These are phyloP conservation scores for Rhododendron griersonianum DNA, from an alignment of 148 eudicot genomes.

Conservation along the genomic window DNA sequence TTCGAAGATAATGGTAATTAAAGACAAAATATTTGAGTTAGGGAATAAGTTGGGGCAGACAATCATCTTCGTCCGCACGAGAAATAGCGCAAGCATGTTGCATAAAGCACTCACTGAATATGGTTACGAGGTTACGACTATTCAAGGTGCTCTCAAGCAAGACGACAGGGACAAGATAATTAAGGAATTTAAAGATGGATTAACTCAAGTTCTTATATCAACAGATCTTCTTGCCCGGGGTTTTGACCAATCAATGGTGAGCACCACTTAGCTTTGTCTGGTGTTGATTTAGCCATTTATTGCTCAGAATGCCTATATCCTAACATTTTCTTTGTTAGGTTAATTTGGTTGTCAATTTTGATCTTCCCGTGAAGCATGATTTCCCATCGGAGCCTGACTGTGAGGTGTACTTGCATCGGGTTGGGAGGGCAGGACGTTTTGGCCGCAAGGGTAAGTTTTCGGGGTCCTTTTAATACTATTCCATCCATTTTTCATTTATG, in stretches of 20 bases:
- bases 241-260: constrained; percentile 84
- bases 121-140: constrained; percentile 94
- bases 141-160: constrained; percentile 77
- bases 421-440: constrained; percentile 96
- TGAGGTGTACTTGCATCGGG: constrained; percentile 92
- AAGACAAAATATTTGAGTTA: constrained; percentile 72
- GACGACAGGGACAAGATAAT: constrained; percentile 87
- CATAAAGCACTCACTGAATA: constrained; percentile 58
- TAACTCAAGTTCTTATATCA: constrained; percentile 88
- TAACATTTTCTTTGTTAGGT: constrained; percentile 40
- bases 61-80: constrained; percentile 77
- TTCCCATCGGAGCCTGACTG: constrained; percentile 59
- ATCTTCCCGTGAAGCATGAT: constrained; percentile 60
- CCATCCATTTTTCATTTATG: not conserved
- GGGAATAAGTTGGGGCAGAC: constrained; percentile 86
- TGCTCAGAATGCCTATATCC: not conserved
- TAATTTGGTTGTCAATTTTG: constrained; percentile 86
- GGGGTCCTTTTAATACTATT: not conserved
- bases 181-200: constrained; percentile 82
- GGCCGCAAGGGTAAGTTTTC: constrained; percentile 73
- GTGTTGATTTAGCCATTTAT: not conserved
- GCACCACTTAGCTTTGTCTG: not conserved
- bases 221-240: constrained; percentile 95
- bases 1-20: constrained; percentile 59
- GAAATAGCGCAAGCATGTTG: constrained; percentile 56